phyloP scores from a whole-genome alignment of 495 filamentous ascomycete species.

The Hypomontagnella submonticulosa region DNA sequence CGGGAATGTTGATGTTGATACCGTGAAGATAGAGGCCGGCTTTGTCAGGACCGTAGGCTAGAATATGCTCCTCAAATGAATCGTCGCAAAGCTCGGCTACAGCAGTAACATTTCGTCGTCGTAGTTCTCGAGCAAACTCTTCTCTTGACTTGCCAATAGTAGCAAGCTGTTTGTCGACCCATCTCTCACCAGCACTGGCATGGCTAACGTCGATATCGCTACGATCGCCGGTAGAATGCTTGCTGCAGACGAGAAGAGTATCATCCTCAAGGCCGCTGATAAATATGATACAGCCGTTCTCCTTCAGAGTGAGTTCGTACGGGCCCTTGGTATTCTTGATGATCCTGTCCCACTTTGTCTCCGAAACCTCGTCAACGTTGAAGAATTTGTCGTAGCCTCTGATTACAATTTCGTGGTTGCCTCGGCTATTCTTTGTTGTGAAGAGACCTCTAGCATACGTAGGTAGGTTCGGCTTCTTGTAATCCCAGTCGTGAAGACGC shows the following conservation, averaged over 20 bases:
- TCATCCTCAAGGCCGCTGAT: slow-evolving; percentile 90
- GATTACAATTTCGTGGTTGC: slow-evolving; percentile 77
- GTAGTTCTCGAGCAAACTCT: slow-evolving; percentile 79
- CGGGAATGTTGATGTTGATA: slow-evolving; percentile 91
- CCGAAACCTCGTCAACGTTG: slow-evolving; percentile 81
- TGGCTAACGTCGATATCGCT: slow-evolving; percentile 77
- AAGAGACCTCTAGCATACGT: slow-evolving; percentile 94
- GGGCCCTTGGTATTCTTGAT: slow-evolving; percentile 81
- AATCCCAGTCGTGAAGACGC: slow-evolving; percentile 94
- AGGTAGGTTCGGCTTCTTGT: slow-evolving; percentile 84
- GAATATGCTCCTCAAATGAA: slow-evolving; percentile 93
- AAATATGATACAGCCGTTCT: slow-evolving; percentile 99
- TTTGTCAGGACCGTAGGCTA: slow-evolving; percentile 84
- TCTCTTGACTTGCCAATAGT: slow-evolving; percentile 77
- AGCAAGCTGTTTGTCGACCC: slow-evolving; percentile 82
- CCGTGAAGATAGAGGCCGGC: slow-evolving; percentile 95
- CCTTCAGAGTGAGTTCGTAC: slow-evolving; percentile 95
- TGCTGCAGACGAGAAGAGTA: slow-evolving; percentile 92
- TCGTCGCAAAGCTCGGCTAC: slow-evolving; percentile 98
- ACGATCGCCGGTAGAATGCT: slow-evolving; percentile 90
- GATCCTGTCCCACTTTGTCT: slow-evolving; percentile 86
- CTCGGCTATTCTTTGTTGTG: slow-evolving; percentile 72
- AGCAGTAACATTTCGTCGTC: slow-evolving; percentile 85
- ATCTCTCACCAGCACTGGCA: slow-evolving; percentile 83
- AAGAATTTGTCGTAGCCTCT: slow-evolving; percentile 99